A percentile compares a stretch with the other conserved stretches of the same genome.
These are phyloP conservation scores for Cinnamomum micranthum DNA, from an alignment of 164 flowering plant genomes.

Conservation along the genomic window DNA sequence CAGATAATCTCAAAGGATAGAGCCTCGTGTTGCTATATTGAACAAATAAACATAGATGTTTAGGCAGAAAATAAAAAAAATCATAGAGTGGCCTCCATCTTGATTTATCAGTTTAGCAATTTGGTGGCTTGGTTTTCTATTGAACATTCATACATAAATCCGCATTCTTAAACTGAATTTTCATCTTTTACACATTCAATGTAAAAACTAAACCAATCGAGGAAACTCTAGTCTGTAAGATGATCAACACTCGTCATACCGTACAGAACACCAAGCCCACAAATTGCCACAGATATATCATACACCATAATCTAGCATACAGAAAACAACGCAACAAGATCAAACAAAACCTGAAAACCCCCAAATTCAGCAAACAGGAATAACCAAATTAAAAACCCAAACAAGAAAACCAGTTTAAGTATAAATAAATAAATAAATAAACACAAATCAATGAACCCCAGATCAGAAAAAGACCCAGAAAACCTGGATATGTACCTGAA, in stretches of 20 bases:
- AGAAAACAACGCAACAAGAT: not conserved
- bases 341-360: not conserved
- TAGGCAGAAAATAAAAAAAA: too few relatives aligned
- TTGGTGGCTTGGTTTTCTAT: not conserved
- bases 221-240: too few relatives aligned
- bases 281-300: not conserved
- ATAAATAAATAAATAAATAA: too few relatives aligned
- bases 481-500: conserved; percentile 49
- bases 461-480: not conserved
- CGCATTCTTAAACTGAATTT: not conserved
- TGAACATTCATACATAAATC: not conserved
- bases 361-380: not conserved
- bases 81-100: not conserved
- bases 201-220: not conserved
- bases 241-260: too few relatives aligned
- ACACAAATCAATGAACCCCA: too few relatives aligned
- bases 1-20: too few relatives aligned
- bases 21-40: too few relatives aligned
- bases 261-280: not conserved
- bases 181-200: not conserved
- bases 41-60: too few relatives aligned
- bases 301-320: not conserved
- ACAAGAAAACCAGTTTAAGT: too few relatives aligned
- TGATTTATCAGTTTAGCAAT: not conserved
- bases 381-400: not conserved